phyloP scores from a whole-genome alignment of 768 basidiomycete species.

The Hericium alpestre region DNA sequence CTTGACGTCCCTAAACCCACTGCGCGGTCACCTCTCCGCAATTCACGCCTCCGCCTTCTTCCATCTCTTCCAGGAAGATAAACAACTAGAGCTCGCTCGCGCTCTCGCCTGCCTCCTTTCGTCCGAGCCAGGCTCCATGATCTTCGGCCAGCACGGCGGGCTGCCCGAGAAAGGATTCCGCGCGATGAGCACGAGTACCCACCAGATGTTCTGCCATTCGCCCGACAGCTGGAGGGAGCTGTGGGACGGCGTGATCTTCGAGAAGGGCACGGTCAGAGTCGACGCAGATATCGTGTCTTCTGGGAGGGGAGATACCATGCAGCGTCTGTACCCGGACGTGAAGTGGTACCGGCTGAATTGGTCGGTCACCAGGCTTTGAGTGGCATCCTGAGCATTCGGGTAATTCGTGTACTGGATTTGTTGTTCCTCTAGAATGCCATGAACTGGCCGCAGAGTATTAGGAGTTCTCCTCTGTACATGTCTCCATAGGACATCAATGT shows the following conservation, averaged over 20 bases:
- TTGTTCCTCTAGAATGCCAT: too few relatives aligned
- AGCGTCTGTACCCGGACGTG: too few relatives aligned
- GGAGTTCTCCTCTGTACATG: too few relatives aligned
- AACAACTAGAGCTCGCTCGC: constrained; percentile 31
- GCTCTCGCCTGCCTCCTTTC: constrained; percentile 33
- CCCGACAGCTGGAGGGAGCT: constrained; percentile 26
- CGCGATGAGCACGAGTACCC: neutral
- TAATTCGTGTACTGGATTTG: too few relatives aligned
- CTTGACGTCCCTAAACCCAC: constrained; percentile 32
- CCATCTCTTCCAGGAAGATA: constrained; percentile 31
- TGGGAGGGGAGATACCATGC: too few relatives aligned
- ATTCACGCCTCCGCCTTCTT: constrained; percentile 46
- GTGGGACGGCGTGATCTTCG: constrained; percentile 22
- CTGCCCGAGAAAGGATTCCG: constrained; percentile 22
- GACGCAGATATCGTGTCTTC: neutral
- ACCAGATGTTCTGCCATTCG: constrained; percentile 21
- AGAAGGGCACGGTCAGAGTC: constrained; percentile 1
- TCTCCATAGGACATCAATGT: too few relatives aligned
- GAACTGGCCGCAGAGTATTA: too few relatives aligned
- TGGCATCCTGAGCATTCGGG: too few relatives aligned
- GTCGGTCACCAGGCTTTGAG: too few relatives aligned
- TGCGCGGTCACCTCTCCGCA: constrained; percentile 34
- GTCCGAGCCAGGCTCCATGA: constrained; percentile 32
- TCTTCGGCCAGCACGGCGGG: constrained; percentile 33
- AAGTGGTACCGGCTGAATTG: too few relatives aligned